Conservation (phyloP, 2,329 filamentous ascomycete genomes). For the Thelonectria rubi region DNA sequence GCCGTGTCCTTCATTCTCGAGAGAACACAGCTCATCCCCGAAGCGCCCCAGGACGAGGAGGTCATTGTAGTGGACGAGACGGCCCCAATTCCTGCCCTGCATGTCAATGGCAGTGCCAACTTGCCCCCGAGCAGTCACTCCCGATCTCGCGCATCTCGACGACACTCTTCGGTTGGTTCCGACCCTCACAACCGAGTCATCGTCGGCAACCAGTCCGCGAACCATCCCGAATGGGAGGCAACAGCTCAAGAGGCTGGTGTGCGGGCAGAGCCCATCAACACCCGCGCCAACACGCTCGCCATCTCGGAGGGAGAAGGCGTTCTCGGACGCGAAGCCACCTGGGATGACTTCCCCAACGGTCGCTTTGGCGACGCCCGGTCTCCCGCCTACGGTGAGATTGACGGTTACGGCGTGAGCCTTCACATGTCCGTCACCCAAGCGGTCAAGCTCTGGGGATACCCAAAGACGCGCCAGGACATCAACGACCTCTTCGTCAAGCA, state of each 20-base stretch:
- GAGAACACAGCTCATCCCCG: constrained; percentile 82
- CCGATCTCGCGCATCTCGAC: constrained; percentile 57
- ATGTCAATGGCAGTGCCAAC: constrained; percentile 59
- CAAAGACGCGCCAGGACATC: constrained; percentile 75
- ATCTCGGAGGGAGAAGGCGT: constrained; percentile 94
- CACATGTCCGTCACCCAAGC: constrained; percentile 90
- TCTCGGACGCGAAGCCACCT: constrained; percentile 92
- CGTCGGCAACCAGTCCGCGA: constrained; percentile 70
- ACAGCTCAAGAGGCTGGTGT: constrained; percentile 80
- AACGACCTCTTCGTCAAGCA: constrained; percentile 82
- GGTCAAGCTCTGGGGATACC: constrained; percentile 84
- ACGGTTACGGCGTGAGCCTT: constrained; percentile 96
- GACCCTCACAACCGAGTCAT: constrained; percentile 90
- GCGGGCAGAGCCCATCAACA: constrained; percentile 77
- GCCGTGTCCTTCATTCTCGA: constrained; percentile 94
- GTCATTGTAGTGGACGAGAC: constrained; percentile 55
- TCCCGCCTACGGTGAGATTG: constrained; percentile 94
- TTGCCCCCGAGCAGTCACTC: constrained; percentile 46
- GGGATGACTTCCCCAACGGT: constrained; percentile 98
- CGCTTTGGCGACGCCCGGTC: constrained; percentile 94
- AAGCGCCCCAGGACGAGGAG: constrained; percentile 61
- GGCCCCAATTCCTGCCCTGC: constrained; percentile 42
- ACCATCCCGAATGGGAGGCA: constrained; percentile 73
- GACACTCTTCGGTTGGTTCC: constrained; percentile 82
- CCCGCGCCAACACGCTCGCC: constrained; percentile 83